A percentile compares a stretch with the other conserved stretches of the same genome.
Conservation (phyloP, 108 stramenopile genomes). For the Seminavis robusta region DNA sequence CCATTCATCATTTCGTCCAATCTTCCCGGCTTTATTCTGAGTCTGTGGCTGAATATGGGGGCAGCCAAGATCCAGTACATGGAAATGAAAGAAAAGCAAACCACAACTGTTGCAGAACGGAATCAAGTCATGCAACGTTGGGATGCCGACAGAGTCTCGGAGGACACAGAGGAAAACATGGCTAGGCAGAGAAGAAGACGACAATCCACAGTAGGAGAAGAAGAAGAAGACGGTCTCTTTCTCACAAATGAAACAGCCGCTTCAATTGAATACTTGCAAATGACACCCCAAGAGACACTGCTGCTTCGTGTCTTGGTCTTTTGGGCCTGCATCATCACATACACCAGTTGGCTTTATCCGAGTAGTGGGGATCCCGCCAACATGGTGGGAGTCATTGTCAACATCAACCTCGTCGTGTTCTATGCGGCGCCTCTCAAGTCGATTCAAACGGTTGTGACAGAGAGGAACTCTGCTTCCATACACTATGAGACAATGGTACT, state of each 20-base stretch:
- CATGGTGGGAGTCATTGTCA: constrained; percentile 68
- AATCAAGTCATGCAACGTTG: neutral
- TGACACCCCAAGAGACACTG: constrained; percentile 37
- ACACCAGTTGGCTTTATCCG: constrained; percentile 32
- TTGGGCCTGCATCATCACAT: constrained; percentile 32
- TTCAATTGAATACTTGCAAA: neutral
- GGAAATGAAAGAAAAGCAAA: constrained; percentile 11
- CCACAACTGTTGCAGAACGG: neutral
- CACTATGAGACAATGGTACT: constrained; percentile 42
- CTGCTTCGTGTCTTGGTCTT: constrained; percentile 28
- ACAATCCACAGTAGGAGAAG: neutral
- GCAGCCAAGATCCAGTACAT: constrained; percentile 80
- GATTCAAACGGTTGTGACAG: constrained; percentile 45
- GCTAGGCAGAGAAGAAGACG: neutral
- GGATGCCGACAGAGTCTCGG: neutral
- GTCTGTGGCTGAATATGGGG: constrained; percentile 76
- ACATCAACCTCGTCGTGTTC: constrained; percentile 80
- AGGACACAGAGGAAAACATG: neutral
- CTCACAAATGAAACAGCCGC: neutral
- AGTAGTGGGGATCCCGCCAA: neutral
- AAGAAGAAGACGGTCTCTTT: neutral
- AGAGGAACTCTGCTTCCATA: constrained; percentile 24
- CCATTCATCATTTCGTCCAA: constrained; percentile 71
- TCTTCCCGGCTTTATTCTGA: constrained; percentile 65
- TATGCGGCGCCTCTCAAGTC: constrained; percentile 78